Percentiles rank a stretch among this genome's conserved stretches.
Evolutionary conservation across 441 rosid genomes (phyloP).

Genomic region (Populus trichocarpa): DNA sequence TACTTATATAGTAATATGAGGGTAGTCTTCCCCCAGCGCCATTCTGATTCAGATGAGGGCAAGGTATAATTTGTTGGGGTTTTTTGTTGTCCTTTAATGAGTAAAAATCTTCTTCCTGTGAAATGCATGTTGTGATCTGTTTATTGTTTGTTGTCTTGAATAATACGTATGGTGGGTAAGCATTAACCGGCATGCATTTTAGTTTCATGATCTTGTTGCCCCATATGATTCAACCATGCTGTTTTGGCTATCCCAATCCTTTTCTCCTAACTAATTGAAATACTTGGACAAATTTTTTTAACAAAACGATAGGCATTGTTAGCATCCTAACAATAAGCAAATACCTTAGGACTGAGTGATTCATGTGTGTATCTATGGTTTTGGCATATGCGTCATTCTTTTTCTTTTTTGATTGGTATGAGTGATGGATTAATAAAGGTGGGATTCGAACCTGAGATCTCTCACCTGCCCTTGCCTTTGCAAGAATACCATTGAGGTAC

Average conservation of each 20-base stretch:
- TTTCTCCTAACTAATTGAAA: neutral
- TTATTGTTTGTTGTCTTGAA: neutral
- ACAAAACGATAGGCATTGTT: neutral
- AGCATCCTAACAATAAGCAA: neutral
- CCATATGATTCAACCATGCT: neutral
- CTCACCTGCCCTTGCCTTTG: no score
- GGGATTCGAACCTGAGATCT: no score
- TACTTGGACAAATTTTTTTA: neutral
- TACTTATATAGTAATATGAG: conserved; percentile 51
- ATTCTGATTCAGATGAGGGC: conserved; percentile 63
- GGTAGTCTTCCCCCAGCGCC: conserved; percentile 65
- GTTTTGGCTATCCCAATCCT: neutral
- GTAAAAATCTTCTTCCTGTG: neutral
- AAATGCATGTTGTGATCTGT: neutral
- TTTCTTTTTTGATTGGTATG: no score
- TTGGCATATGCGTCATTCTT: no score
- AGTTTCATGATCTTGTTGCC: neutral
- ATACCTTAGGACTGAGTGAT: neutral
- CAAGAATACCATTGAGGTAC: neutral
- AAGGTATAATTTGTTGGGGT: conserved; percentile 32
- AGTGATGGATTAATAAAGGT: no score
- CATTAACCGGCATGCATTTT: neutral
- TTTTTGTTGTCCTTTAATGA: neutral
- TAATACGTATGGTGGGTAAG: neutral
- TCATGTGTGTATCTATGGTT: no score